These are phyloP conservation scores for Papiliotrema terrestris DNA, from an alignment of 1,284 basidiomycete species.

Conservation along the genomic window DNA sequence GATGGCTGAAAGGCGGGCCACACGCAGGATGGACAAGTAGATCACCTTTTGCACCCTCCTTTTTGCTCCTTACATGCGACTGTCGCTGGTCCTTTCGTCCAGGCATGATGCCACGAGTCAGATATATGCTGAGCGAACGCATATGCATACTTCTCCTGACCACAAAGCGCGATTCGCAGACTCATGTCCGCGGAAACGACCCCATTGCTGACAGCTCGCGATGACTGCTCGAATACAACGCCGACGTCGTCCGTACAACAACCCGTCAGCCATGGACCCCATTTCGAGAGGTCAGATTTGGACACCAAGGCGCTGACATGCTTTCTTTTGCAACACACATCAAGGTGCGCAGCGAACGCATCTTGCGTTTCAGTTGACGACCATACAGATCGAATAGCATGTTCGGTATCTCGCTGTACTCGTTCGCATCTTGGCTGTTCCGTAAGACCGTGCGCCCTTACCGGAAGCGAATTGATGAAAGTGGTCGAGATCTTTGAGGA, in stretches of 20 bases:
- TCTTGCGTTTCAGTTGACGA: too few relatives aligned
- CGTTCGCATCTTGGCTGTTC: constrained; percentile 1
- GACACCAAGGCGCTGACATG: not conserved
- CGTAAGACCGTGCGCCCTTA: not conserved
- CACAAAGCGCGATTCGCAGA: too few relatives aligned
- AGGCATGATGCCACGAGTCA: too few relatives aligned
- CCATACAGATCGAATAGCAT: not conserved
- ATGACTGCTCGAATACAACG: not conserved
- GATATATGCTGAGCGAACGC: too few relatives aligned
- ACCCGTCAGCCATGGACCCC: not conserved
- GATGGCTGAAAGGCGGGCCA: too few relatives aligned
- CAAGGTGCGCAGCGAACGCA: constrained; percentile 2
- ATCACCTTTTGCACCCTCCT: too few relatives aligned
- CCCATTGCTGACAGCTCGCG: not conserved
- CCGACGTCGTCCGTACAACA: not conserved
- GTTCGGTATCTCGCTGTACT: not conserved
- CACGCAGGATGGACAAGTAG: too few relatives aligned
- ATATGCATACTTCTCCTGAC: too few relatives aligned
- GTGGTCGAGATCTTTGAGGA: constrained; percentile 42
- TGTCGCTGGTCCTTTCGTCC: too few relatives aligned
- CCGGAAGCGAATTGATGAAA: not conserved
- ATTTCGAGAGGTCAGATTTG: not conserved
- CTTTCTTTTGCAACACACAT: constrained; percentile 1
- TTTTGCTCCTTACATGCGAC: too few relatives aligned
- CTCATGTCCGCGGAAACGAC: not conserved